Evolutionary conservation across 441 rosid species (phyloP), one percentile per base, ranked within the genome.

Genomic region (Melastoma candidum): DNA sequence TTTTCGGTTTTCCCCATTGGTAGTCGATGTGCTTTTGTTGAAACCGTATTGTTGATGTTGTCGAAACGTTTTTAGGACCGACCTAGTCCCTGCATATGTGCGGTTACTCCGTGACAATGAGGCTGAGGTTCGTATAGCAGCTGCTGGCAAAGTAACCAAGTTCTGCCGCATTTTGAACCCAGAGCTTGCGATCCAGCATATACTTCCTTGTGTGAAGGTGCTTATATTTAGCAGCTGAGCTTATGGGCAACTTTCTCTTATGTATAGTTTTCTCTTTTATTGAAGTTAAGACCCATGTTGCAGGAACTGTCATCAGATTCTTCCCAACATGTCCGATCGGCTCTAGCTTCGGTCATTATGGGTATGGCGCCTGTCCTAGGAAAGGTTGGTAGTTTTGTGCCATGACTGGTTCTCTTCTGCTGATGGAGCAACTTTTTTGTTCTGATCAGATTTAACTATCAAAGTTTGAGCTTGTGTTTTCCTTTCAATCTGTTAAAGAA

Each of bases 71-170:
- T 60, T 55, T 17, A 84, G 98, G 81, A 58, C 71, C 54, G 95
- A 85, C 57, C 65, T 92, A 74, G 95, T 88, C 49, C 98, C 97
- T 68, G 97, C 98, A 24, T 88, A 88, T 72, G 95, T 85, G 51
- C 80, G 84, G 59, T 67, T 92, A 54, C 97, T 92, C 49, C 90
- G 92, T 56, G 98, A 92, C 67, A 85, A 84, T 64, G 98, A 92
- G 69, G 98, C 98, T 71, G 98, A 92, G 82, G 97, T 92, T 39
- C 87, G 97, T 50, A 92, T 88, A 72, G 98, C 97, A n/a, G 95
- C 98, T 66, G 95, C 95, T 46, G 95, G 95, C 26, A 88, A 85
- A 81, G 95, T 85, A 17, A 85, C 98, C 6, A 81, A 84, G 61
- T 85, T 92, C 61, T 84, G 94, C 74, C 74, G 80, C 68, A 88